These are phyloP conservation scores for Zygoascus tannicola DNA, from an alignment of 805 yeast genomes.

Conservation along the genomic window DNA sequence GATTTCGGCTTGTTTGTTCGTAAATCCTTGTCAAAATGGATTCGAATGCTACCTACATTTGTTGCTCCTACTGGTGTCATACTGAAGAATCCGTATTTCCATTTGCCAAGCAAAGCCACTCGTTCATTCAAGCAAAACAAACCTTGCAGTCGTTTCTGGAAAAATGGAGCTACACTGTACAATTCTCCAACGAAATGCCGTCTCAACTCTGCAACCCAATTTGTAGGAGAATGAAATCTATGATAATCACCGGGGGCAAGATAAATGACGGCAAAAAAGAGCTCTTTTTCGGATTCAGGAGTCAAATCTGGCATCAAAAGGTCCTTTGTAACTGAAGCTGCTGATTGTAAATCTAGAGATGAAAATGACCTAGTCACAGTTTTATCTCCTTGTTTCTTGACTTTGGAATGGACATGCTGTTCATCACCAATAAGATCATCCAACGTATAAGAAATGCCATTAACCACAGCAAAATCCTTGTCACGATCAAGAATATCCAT, in stretches of 20 bases:
- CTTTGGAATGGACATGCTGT: conserved; percentile 31
- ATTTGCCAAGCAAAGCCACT: conserved; percentile 87
- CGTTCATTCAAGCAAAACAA: conserved; percentile 89
- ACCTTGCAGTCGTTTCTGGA: conserved; percentile 78
- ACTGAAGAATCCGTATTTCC: conserved; percentile 95
- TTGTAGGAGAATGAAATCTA: conserved; percentile 89
- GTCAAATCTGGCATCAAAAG: conserved; percentile 19
- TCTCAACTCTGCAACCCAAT: conserved; percentile 90
- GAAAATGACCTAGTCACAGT: conserved; percentile 25
- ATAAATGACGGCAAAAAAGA: conserved; percentile 85
- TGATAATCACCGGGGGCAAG: conserved; percentile 98
- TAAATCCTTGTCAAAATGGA: conserved; percentile 85
- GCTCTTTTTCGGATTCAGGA: conserved; percentile 39
- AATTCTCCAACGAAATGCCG: conserved; percentile 95
- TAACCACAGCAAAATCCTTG: conserved; percentile 65
- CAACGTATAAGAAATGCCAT: conserved; percentile 62
- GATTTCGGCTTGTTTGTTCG: conserved; percentile 65
- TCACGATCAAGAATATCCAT: conserved; percentile 40
- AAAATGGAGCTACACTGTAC: conserved; percentile 92
- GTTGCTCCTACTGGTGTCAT: conserved; percentile 99
- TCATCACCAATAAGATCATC: conserved; percentile 60
- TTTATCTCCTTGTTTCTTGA: conserved; percentile 18
- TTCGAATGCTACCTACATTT: conserved; percentile 88
- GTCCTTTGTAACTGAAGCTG: conserved; percentile 21
- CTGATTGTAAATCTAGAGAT: conserved; percentile 19